These are phyloP conservation scores for Colletotrichum sp. DNA, from an alignment of 2,329 filamentous ascomycete species.

Conservation along the genomic window DNA sequence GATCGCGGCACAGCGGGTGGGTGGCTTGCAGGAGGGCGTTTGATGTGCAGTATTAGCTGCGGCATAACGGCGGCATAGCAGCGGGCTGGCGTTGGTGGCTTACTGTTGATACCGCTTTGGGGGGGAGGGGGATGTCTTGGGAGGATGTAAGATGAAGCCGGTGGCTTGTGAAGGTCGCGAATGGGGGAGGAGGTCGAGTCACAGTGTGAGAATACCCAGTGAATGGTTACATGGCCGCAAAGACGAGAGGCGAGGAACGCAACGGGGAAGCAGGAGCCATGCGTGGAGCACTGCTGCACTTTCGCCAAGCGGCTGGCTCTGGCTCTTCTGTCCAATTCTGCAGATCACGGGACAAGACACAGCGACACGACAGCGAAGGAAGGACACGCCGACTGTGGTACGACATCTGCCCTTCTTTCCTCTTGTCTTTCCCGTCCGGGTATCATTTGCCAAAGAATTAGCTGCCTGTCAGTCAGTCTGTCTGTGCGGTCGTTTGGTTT, in stretches of 20 bases:
- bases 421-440: background rate
- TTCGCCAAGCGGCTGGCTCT: background rate
- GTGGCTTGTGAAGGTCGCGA: background rate
- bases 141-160: slow-evolving; percentile 1
- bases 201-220: background rate
- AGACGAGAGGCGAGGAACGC: background rate
- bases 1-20: background rate
- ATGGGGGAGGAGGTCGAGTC: background rate
- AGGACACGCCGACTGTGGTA: background rate
- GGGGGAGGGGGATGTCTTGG: background rate
- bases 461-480: background rate
- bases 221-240: background rate
- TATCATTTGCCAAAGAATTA: background rate
- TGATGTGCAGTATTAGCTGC: background rate
- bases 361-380: background rate
- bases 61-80: background rate
- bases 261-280: slow-evolving; percentile 3
- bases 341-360: background rate
- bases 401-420: background rate
- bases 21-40: background rate
- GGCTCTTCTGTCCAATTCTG: background rate
- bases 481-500: background rate
- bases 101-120: background rate
- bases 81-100: too few relatives aligned
- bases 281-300: background rate